phyloP scores from a whole-genome alignment of 306 rosid species.

The Ormosia emarginata region DNA sequence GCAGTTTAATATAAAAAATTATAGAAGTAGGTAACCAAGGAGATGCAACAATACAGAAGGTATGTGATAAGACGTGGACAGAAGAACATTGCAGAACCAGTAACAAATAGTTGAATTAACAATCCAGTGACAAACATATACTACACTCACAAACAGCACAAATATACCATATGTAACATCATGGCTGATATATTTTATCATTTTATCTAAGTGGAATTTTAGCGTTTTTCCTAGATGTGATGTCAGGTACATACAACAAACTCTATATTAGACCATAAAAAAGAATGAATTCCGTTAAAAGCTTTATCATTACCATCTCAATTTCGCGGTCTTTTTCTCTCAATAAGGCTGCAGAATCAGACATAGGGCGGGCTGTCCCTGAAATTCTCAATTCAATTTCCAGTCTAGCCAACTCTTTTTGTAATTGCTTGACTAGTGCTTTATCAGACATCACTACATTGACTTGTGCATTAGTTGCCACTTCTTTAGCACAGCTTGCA shows the following conservation, averaged over 20 bases:
- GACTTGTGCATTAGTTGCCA: slow-evolving; percentile 83
- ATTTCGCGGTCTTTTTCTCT: slow-evolving; percentile 80
- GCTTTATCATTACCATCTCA: slow-evolving; percentile 59
- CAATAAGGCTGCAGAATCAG: slow-evolving; percentile 54
- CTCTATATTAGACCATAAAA: neutral
- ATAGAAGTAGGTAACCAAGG: neutral
- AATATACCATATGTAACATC: neutral
- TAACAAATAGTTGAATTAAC: slow-evolving; percentile 14
- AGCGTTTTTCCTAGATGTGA: neutral
- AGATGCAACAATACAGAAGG: neutral
- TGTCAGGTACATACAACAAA: neutral
- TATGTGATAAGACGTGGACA: neutral
- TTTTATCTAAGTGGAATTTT: neutral
- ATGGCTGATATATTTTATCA: neutral
- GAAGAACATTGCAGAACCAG: neutral
- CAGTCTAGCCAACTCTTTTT: slow-evolving; percentile 80
- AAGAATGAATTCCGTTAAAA: neutral
- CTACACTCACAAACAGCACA: neutral
- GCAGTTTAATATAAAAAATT: neutral
- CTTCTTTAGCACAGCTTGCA: slow-evolving; percentile 98
- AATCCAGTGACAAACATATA: neutral
- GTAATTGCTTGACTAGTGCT: slow-evolving; percentile 89
- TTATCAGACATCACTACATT: slow-evolving; percentile 92
- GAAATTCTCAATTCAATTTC: slow-evolving; percentile 68
- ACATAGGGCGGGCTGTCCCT: slow-evolving; percentile 30